Evolutionary conservation across 345 rosid species (phyloP), one percentile per base, ranked within the genome.

Genomic region (Euclidium syriacum): DNA sequence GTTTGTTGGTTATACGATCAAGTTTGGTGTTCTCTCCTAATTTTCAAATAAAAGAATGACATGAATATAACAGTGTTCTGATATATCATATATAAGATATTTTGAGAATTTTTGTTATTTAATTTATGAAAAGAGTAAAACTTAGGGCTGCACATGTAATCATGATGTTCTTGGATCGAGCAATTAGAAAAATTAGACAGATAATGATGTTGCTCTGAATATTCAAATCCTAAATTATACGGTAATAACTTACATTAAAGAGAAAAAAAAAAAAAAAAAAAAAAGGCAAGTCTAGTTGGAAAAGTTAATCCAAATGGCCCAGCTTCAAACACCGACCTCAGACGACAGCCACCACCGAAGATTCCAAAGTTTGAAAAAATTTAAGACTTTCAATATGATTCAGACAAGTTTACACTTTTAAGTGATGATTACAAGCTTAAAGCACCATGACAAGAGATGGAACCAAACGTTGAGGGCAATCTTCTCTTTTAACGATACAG

Each of bases 61-160:
- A 38, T 62, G 58, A 16, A 15, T 57, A 40, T 27, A 29, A 29
- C 8, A 29, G 6, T 29, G 6, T 3, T 4, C 2, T 29, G 33
- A 10, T 29, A 10, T n/a, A n/a, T n/a, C n/a, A n/a, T n/a, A n/a
- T n/a, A 5, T 29, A 5, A 10, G n/a, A 2, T 48, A n/a, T n/a
- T n/a, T n/a, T n/a, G n/a, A n/a, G n/a, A n/a, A n/a, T n/a, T n/a
- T n/a, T n/a, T n/a, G n/a, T 40, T 1, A 22, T 11, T 62, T 40
- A 30, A 19, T 43, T 52, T 39, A 14, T 23, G 40, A 12, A 64
- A 56, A 49, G 48, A 24, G 15, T 7, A 16, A 67, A 71, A 62
- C 70, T 56, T 15, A 56, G 47, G 34, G 47, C 64, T 71, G 75
- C 75, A 56, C 65, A 71, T 71, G 75, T 49, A 71, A 71, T 64